Percentiles rank a stretch among this genome's conserved stretches.
phyloP scores from a whole-genome alignment of 805 yeast genomes.

The Kluyveromyces wickerhamii region DNA sequence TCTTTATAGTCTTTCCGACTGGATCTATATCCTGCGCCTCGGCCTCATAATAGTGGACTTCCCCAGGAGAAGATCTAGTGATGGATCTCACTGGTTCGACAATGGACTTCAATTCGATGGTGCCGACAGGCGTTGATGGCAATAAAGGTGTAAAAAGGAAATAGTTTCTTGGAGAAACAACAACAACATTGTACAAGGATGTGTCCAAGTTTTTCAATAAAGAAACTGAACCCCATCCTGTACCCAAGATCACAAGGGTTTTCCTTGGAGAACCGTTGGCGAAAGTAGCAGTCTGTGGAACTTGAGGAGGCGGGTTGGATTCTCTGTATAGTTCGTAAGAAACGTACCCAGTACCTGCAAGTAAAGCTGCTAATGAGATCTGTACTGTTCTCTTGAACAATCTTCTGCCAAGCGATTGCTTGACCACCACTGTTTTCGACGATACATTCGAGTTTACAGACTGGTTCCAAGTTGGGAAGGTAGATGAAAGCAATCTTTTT shows the following conservation, averaged over 20 bases:
- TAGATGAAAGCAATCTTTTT: too few species aligned
- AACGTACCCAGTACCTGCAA: conserved; percentile 48
- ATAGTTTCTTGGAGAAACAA: conserved; percentile 91
- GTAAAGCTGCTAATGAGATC: conserved; percentile 41
- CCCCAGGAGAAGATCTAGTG: conserved; percentile 71
- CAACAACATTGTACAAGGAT: conserved; percentile 76
- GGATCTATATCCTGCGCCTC: conserved; percentile 83
- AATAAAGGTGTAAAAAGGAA: conserved; percentile 92
- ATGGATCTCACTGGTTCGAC: conserved; percentile 88
- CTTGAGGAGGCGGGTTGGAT: conserved; percentile 50
- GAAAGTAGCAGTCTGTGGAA: conserved; percentile 49
- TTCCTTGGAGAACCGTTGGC: conserved; percentile 38
- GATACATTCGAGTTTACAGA: too few species aligned
- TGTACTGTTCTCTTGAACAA: conserved; percentile 25
- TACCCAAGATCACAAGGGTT: conserved; percentile 61
- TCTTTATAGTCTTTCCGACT: conserved; percentile 49
- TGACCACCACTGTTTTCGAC: not conserved
- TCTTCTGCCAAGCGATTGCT: conserved; percentile 11
- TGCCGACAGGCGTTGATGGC: conserved; percentile 93
- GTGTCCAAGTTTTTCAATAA: conserved; percentile 80
- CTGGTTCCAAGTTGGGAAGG: too few species aligned
- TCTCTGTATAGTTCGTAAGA: conserved; percentile 60
- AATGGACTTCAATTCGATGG: conserved; percentile 82
- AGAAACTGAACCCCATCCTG: conserved; percentile 95
- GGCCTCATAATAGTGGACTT: conserved; percentile 80